These are phyloP conservation scores for Durusdinium trenchii DNA, from an alignment of 73 alveolate species.

Conservation along the genomic window DNA sequence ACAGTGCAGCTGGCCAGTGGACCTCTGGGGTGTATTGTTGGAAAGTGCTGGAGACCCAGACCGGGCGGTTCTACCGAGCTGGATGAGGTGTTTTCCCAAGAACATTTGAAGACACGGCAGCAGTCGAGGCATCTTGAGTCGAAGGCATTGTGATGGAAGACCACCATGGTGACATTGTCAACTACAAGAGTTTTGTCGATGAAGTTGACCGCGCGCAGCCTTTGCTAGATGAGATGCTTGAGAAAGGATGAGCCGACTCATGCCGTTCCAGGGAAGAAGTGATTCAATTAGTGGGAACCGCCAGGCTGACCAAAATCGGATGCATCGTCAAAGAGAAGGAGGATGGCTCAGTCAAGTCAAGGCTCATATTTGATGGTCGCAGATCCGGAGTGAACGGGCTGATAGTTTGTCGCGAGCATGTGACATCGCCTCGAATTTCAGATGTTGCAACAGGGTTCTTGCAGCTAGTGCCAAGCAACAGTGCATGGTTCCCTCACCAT, in stretches of 20 bases:
- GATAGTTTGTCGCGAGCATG: neutral
- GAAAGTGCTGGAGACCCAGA: neutral
- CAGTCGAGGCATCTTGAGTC: slow-evolving; percentile 10
- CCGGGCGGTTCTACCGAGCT: neutral
- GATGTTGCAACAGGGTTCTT: neutral
- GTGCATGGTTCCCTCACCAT: neutral
- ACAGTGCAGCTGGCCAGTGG: neutral
- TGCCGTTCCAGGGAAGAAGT: neutral
- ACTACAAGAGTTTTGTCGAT: slow-evolving; percentile 12
- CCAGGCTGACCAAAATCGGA: neutral
- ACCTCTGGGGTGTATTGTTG: neutral
- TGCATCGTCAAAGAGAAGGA: slow-evolving; percentile 20
- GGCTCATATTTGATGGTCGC: neutral
- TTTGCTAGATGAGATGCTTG: neutral
- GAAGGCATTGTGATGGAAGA: neutral
- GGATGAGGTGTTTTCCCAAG: slow-evolving; percentile 18
- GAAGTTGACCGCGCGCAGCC: neutral
- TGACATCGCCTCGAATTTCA: neutral
- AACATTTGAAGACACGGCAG: neutral
- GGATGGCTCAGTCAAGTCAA: neutral
- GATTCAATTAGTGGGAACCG: neutral
- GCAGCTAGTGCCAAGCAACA: neutral
- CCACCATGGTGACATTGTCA: neutral
- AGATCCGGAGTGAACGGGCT: neutral
- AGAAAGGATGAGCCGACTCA: neutral